These are phyloP conservation scores for Coniosporium apollinis DNA, from an alignment of 495 filamentous ascomycete genomes.

Conservation along the genomic window DNA sequence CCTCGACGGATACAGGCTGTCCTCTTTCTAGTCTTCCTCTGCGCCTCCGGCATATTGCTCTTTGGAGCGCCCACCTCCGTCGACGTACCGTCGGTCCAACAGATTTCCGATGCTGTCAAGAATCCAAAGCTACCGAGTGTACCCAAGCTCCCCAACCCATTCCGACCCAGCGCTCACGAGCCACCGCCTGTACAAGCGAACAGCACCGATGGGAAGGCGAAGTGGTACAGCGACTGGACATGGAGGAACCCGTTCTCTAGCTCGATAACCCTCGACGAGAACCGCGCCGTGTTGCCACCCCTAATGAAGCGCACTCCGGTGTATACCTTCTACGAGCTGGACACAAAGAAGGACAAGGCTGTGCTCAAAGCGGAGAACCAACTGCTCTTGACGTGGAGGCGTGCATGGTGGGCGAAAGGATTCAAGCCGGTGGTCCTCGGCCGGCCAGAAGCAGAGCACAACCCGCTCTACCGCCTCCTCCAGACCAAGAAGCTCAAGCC, in stretches of 20 bases:
- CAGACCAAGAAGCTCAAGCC: conserved; percentile 38
- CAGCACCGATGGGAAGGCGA: conserved; percentile 58
- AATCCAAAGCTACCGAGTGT: neutral
- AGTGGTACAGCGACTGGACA: conserved; percentile 76
- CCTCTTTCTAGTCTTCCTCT: neutral
- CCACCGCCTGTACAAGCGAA: conserved; percentile 52
- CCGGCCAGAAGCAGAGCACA: conserved; percentile 67
- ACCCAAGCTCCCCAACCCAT: conserved; percentile 33
- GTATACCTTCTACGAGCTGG: conserved; percentile 81
- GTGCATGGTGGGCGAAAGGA: conserved; percentile 88
- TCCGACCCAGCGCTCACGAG: conserved; percentile 54
- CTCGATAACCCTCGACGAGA: conserved; percentile 68
- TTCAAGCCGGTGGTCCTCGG: conserved; percentile 75
- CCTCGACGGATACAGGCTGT: neutral
- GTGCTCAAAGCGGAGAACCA: conserved; percentile 54
- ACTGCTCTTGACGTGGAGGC: conserved; percentile 71
- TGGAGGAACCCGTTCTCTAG: conserved; percentile 87
- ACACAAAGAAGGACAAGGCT: conserved; percentile 39
- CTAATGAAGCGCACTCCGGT: conserved; percentile 55
- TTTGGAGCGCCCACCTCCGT: neutral
- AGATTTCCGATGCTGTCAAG: neutral
- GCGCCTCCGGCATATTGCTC: neutral
- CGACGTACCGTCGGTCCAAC: neutral
- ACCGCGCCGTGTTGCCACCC: conserved; percentile 72
- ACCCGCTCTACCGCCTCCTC: conserved; percentile 56